Evolutionary conservation across 495 filamentous ascomycete genomes (phyloP).

Genomic region (Penicillium egyptiacum): DNA sequence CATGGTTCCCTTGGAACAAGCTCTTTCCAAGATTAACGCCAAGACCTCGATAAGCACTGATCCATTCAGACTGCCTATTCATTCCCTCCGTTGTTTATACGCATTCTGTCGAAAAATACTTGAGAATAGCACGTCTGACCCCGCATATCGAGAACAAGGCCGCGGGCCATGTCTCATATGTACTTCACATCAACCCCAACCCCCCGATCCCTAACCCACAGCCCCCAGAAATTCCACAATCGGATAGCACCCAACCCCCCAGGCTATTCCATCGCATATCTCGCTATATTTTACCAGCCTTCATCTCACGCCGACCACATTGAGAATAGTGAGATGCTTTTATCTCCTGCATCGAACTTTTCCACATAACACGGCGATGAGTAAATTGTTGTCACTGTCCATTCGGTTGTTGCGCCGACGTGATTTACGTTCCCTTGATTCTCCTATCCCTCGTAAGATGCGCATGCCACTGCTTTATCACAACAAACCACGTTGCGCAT

Average conservation of each 20-base stretch:
- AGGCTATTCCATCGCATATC: constrained; percentile 69
- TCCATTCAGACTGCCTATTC: not conserved
- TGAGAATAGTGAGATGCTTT: not conserved
- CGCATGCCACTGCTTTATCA: constrained; percentile 15
- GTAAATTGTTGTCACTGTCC: constrained; percentile 12
- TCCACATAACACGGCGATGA: constrained; percentile 14
- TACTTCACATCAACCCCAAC: constrained; percentile 60
- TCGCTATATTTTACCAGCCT: constrained; percentile 54
- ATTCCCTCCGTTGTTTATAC: not conserved
- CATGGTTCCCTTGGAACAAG: not conserved
- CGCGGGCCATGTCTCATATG: too few relatives aligned
- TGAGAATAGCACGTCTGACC: constrained; percentile 3
- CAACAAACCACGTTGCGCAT: constrained; percentile 17
- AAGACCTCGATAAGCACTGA: not conserved
- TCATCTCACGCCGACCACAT: not conserved
- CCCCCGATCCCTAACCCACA: constrained; percentile 61
- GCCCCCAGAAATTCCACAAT: constrained; percentile 60
- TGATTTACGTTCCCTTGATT: constrained; percentile 11
- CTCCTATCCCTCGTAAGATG: constrained; percentile 11
- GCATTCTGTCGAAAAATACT: not conserved
- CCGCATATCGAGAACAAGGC: constrained; percentile 42
- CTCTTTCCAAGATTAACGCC: not conserved
- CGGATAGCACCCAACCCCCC: constrained; percentile 53
- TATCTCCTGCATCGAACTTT: constrained; percentile 11
- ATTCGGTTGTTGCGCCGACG: constrained; percentile 17